Evolutionary conservation across 2,329 filamentous ascomycete genomes (phyloP).

Genomic region (Venturia oleaginea): DNA sequence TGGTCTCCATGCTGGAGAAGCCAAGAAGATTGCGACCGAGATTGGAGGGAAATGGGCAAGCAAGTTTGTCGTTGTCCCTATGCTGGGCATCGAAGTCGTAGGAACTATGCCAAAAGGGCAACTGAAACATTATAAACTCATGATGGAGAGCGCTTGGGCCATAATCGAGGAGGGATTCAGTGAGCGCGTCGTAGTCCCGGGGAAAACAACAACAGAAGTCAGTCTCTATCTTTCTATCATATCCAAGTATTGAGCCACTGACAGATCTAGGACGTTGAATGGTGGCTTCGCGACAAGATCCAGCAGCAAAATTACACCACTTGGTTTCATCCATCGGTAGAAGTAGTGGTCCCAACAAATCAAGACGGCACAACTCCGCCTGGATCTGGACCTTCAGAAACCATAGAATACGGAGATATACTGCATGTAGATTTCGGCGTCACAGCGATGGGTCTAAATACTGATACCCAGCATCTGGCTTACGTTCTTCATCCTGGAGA

Average conservation of each 20-base stretch:
- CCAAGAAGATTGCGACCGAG: background rate
- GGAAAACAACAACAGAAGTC: background rate
- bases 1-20: background rate
- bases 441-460: background rate
- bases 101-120: background rate
- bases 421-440: slow-evolving; percentile 1
- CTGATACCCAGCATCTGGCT: background rate
- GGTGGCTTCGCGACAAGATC: slow-evolving; percentile 1
- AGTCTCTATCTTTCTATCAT: background rate
- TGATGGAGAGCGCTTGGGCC: slow-evolving; percentile 1
- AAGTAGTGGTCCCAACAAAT: background rate
- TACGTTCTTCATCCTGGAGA: background rate
- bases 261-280: background rate
- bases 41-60: background rate
- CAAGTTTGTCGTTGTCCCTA: background rate
- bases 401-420: background rate
- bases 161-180: background rate
- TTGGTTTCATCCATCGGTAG: background rate
- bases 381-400: background rate
- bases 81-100: background rate
- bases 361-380: background rate
- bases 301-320: background rate
- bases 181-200: background rate
- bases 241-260: background rate
- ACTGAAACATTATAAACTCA: slow-evolving; percentile 1